phyloP scores from a whole-genome alignment of 1,284 basidiomycete species.

The Sporisorium reilianum region DNA sequence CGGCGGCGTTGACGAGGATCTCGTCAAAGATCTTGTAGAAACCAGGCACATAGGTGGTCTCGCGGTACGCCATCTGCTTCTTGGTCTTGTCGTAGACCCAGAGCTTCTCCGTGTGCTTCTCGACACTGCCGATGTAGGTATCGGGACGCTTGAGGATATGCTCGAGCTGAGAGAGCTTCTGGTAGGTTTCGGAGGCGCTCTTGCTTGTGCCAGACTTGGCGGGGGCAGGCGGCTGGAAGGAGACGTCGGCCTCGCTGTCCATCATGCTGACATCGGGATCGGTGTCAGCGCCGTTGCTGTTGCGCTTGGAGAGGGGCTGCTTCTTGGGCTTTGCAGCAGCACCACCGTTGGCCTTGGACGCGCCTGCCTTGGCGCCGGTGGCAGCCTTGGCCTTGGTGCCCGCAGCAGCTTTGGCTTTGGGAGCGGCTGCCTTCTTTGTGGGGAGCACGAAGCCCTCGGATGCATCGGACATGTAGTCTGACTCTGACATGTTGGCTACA shows the following conservation, averaged over 20 bases:
- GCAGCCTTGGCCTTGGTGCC: conserved; percentile 32
- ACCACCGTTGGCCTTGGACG: conserved; percentile 66
- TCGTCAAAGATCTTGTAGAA: conserved; percentile 99
- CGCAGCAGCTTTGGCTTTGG: conserved; percentile 62
- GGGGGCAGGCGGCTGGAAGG: conserved; percentile 34
- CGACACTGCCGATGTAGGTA: conserved; percentile 83
- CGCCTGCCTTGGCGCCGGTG: conserved; percentile 69
- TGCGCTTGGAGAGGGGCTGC: conserved; percentile 75
- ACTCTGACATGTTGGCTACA: conserved; percentile 36
- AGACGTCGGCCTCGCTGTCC: conserved; percentile 43
- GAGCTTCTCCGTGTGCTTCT: conserved; percentile 65
- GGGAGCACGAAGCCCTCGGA: conserved; percentile 38
- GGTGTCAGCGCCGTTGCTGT: conserved; percentile 71
- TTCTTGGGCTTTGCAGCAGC: conserved; percentile 76
- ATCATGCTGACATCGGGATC: conserved; percentile 71
- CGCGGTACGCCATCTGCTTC: conserved; percentile 70
- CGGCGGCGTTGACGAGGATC: conserved; percentile 98
- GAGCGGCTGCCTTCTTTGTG: conserved; percentile 71
- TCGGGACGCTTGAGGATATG: conserved; percentile 97
- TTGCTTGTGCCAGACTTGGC: conserved; percentile 72
- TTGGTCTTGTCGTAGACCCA: conserved; percentile 66
- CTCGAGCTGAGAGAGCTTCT: conserved; percentile 95
- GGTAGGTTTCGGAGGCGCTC: conserved; percentile 90
- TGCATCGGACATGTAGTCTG: conserved; percentile 39
- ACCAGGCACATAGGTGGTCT: conserved; percentile 93